These are phyloP conservation scores for Fusarium tuaranense DNA, from an alignment of 2,329 filamentous ascomycete genomes.

Conservation along the genomic window DNA sequence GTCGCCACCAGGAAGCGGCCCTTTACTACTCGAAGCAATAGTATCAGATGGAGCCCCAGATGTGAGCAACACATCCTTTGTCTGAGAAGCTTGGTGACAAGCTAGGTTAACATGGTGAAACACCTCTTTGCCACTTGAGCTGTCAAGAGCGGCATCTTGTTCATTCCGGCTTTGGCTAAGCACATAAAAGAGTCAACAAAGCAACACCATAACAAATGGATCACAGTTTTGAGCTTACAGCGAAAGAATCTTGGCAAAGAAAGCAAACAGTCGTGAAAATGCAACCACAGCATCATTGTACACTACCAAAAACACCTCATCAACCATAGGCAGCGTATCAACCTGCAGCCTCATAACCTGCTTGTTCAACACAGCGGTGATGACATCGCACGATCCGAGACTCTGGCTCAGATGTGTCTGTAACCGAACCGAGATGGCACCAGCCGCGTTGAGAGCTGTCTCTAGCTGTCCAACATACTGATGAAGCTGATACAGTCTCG, in stretches of 20 bases:
- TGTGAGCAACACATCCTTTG: constrained; percentile 32
- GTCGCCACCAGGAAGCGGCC: constrained; percentile 5
- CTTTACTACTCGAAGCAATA: constrained; percentile 33
- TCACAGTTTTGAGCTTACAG: constrained; percentile 34
- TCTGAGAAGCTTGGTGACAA: constrained; percentile 28
- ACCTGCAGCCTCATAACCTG: constrained; percentile 49
- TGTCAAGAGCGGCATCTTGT: constrained; percentile 42
- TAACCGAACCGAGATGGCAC: constrained; percentile 45
- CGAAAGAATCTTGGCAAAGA: constrained; percentile 36
- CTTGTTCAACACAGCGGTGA: constrained; percentile 47
- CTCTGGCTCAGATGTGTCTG: constrained; percentile 45
- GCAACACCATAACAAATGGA: background rate
- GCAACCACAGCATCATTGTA: constrained; percentile 41
- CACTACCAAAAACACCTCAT: constrained; percentile 42
- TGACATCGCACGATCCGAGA: constrained; percentile 46
- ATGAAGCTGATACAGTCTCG: constrained; percentile 43
- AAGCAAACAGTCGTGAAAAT: constrained; percentile 43
- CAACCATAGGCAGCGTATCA: constrained; percentile 37
- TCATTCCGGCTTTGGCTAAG: constrained; percentile 32
- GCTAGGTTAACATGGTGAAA: constrained; percentile 36
- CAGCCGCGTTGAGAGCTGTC: constrained; percentile 37
- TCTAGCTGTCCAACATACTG: constrained; percentile 42
- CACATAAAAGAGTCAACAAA: background rate
- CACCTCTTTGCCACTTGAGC: constrained; percentile 26
- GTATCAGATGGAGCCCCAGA: background rate